Percentiles rank a stretch among this genome's conserved stretches.
These are phyloP conservation scores for Trypethelium eluteriae DNA, from an alignment of 495 filamentous ascomycete genomes.

Conservation along the genomic window DNA sequence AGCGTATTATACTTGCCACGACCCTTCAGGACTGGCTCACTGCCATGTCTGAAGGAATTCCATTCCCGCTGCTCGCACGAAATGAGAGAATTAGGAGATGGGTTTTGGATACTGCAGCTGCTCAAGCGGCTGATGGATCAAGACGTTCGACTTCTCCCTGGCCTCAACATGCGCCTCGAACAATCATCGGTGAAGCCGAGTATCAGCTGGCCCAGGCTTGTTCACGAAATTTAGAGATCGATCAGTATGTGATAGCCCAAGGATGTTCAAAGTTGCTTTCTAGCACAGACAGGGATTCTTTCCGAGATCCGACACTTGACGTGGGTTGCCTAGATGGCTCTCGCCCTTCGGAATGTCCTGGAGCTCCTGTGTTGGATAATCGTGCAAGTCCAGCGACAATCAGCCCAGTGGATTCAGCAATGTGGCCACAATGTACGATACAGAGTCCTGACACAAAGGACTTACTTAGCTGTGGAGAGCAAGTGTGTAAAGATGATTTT, in stretches of 20 bases:
- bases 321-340: too few relatives aligned
- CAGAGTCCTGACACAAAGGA: too few relatives aligned
- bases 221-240: background rate
- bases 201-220: background rate
- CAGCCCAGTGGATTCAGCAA: background rate
- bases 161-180: background rate
- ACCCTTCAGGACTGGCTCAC: background rate
- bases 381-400: background rate
- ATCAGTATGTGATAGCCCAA: background rate
- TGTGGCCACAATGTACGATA: background rate
- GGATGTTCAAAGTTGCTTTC: background rate
- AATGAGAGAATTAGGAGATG: background rate
- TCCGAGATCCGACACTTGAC: background rate
- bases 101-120: constrained; percentile 1
- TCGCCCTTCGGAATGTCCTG: too few relatives aligned
- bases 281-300: background rate
- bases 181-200: background rate
- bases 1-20: background rate
- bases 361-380: background rate
- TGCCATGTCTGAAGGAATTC: background rate
- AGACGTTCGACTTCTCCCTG: background rate
- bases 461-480: too few relatives aligned
- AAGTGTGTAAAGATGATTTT: too few relatives aligned
- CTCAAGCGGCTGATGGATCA: background rate
- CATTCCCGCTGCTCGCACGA: background rate